Percentiles rank a stretch among this genome's conserved stretches.
These are phyloP conservation scores for Oehlia diaphana DNA, from an alignment of 192 early-diverging fungal genomes.

Conservation along the genomic window DNA sequence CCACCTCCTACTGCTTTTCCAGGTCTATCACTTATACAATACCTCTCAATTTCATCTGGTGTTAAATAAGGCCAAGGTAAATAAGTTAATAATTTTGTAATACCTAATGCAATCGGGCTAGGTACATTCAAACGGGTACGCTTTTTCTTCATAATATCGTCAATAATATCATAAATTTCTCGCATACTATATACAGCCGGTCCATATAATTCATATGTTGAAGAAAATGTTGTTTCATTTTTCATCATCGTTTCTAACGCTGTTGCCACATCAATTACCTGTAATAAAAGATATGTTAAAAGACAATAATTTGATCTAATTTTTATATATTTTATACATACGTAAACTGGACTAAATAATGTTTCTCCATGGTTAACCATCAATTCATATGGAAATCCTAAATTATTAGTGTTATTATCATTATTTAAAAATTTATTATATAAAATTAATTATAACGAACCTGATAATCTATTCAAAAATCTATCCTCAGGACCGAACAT, in stretches of 20 bases:
- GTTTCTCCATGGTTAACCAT: slow-evolving; percentile 68
- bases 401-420: slow-evolving; percentile 31
- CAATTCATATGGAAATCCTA: slow-evolving; percentile 53
- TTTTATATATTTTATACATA: slow-evolving; percentile 27
- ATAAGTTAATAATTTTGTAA: slow-evolving; percentile 63
- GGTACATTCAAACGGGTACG: slow-evolving; percentile 59
- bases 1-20: neutral
- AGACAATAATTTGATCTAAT: neutral
- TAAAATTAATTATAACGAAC: slow-evolving; percentile 36
- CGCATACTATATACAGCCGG: slow-evolving; percentile 72
- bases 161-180: slow-evolving; percentile 71
- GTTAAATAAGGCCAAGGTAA: slow-evolving; percentile 74
- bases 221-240: slow-evolving; percentile 72
- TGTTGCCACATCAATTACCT: slow-evolving; percentile 84
- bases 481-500: slow-evolving; percentile 93
- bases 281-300: slow-evolving; percentile 10
- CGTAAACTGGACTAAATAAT: slow-evolving; percentile 70
- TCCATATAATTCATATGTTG: slow-evolving; percentile 84
- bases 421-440: neutral
- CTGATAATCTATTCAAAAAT: slow-evolving; percentile 88
- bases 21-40: slow-evolving; percentile 68
- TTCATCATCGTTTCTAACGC: slow-evolving; percentile 75
- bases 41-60: slow-evolving; percentile 86
- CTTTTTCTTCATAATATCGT: slow-evolving; percentile 55
- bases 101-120: slow-evolving; percentile 66